Evolutionary conservation across 495 filamentous ascomycete species (phyloP), one percentile per base, ranked within the genome.

Genomic region (Diplogelasinospora grovesii): DNA sequence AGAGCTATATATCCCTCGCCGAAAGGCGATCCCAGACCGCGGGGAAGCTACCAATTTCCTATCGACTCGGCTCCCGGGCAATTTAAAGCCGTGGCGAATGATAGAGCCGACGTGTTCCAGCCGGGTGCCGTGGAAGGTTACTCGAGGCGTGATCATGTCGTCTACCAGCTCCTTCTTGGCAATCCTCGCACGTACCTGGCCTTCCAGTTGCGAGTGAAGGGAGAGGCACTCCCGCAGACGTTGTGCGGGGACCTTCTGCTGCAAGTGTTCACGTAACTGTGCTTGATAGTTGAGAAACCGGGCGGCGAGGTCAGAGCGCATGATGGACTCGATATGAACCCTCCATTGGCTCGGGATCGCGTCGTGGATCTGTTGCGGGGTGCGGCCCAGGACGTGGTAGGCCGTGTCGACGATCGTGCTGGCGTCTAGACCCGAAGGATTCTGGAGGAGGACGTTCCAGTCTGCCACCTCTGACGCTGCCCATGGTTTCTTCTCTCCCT

Each of bases 71-170:
- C 25, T 37, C 2, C 34, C 34, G 1, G 34, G 21, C 19, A 37
- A 9, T 13, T 24, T 23, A 22, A 37, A 37, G 3, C 34, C 34
- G 15, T n/a, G 21, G 10, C 21, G 19, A 22, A 37, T 16, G 34
- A 37, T 37, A 4, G 21, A 37, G 4, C 20, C 13, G 34, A 37
- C 34, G n/a, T 24, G 23, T 10, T 20, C 10, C 34, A 37, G 19
- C 10, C 21, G 4, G 3, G 34, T 37, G 8, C 34, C 34, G 34
- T 37, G 21, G 11, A 24, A 37, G 8, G 34, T 37, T n/a, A 37
- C 34, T 9, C 34, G n/a, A 13, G 34, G 34, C 34, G 23, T 37
- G 19, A 37, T 22, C 34, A 37, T 21, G 8, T 37, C 34, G 3
- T 37, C 34, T 20, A 37, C 25, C 8, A 37, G 20, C 2, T 37